Evolutionary conservation across 169 alveolate genomes (phyloP).

Genomic region (Cryptosporidium sp.): DNA sequence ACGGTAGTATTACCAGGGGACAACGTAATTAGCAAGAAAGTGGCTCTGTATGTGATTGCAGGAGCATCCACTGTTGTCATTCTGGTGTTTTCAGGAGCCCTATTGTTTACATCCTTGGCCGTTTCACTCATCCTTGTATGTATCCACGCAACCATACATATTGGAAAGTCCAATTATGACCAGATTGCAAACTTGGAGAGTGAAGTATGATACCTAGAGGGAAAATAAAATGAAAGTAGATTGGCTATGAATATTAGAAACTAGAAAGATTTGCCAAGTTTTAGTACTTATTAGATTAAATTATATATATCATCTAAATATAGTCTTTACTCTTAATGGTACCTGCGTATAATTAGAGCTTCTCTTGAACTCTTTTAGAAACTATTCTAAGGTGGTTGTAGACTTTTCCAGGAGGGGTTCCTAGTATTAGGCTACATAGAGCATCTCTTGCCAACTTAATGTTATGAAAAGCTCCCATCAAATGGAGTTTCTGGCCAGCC

Average conservation of each 20-base stretch:
- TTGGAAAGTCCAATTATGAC: slow-evolving; percentile 61
- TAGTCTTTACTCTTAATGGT: neutral
- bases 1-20: slow-evolving; percentile 50
- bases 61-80: slow-evolving; percentile 35
- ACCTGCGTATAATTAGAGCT: slow-evolving; percentile 77
- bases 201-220: slow-evolving; percentile 12
- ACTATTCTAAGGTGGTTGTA: slow-evolving; percentile 93
- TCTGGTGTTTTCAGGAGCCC: slow-evolving; percentile 51
- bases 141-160: slow-evolving; percentile 61
- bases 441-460: slow-evolving; percentile 97
- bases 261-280: neutral
- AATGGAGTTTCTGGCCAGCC: slow-evolving; percentile 84
- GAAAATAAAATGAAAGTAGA: neutral
- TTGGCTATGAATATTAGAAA: neutral
- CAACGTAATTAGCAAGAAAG: slow-evolving; percentile 33
- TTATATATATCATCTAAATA: neutral
- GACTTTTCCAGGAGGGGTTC: slow-evolving; percentile 97
- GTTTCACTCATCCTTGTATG: slow-evolving; percentile 41
- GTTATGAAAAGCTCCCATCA: slow-evolving; percentile 92
- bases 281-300: slow-evolving; percentile 17
- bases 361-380: slow-evolving; percentile 92
- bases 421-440: slow-evolving; percentile 96
- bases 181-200: slow-evolving; percentile 63
- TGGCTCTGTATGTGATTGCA: slow-evolving; percentile 32
- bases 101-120: slow-evolving; percentile 38